Evolutionary conservation across 768 basidiomycete species (phyloP).

Genomic region (Hygrocybe coccinea): DNA sequence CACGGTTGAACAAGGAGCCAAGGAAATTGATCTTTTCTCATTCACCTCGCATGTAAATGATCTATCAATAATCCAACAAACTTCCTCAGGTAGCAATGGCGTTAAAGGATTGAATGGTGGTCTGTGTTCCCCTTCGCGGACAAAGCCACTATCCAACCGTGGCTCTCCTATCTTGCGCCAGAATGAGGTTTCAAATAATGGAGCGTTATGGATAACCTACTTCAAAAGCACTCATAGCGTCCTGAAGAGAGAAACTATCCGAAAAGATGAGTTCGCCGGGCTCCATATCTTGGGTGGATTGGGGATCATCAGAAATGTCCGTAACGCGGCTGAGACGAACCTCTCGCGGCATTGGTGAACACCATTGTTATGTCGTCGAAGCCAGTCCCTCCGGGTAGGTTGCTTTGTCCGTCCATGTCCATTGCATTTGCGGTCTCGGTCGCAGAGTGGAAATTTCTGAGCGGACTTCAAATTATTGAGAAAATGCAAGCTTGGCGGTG

Average conservation of each 20-base stretch:
- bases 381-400: slow-evolving; percentile 52
- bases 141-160: slow-evolving; percentile 79
- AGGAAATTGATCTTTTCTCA: slow-evolving; percentile 1
- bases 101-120: slow-evolving; percentile 59
- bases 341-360: slow-evolving; percentile 57
- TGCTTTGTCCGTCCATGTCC: slow-evolving; percentile 1
- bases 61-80: slow-evolving; percentile 86
- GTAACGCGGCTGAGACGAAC: slow-evolving; percentile 35
- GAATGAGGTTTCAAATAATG: neutral
- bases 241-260: slow-evolving; percentile 67
- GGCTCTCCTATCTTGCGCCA: slow-evolving; percentile 75
- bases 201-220: slow-evolving; percentile 34
- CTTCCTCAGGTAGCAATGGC: slow-evolving; percentile 67
- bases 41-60: slow-evolving; percentile 73
- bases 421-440: neutral
- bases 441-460: neutral
- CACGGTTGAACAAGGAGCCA: slow-evolving; percentile 3
- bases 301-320: slow-evolving; percentile 8
- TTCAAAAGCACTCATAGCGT: slow-evolving; percentile 94
- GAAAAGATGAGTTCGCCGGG: slow-evolving; percentile 59
- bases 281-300: slow-evolving; percentile 47
- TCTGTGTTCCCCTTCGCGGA: slow-evolving; percentile 36
- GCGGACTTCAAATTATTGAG: neutral
- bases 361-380: slow-evolving; percentile 61
- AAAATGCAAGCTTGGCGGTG: neutral